Evolutionary conservation across 228 moss, liverwort and hornwort genomes (phyloP), one percentile per base, ranked within the genome.

Genomic region (Sphagnum magellanicum): DNA sequence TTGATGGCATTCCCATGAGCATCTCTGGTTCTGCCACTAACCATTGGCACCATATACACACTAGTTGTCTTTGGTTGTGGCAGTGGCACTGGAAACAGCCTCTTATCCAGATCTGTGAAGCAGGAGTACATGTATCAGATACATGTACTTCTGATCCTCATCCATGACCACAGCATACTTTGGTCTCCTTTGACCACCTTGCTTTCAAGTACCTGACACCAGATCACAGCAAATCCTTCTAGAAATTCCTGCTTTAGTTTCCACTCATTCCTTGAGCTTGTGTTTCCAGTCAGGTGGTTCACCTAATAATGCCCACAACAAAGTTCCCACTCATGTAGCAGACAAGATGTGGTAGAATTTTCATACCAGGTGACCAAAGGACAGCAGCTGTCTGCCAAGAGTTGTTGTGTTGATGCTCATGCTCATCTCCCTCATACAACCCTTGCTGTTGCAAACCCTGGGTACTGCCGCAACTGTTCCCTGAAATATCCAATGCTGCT

Each of bases 1-100:
- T 96, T 96, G 47, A 92, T 79, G 49, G 91, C 91, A 81, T 78
- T 79, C 52, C 79, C 65, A 70, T 91, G 91, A 13, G 91, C 80
- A 81, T 96, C 95, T 70, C 91, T 89, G 50, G 82, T 91, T 82
- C 88, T 88, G 64, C 57, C 83, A 69, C 81, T 84, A 50, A 68
- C 83, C 92, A 92, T 91, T 4, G 89, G 83, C 60, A 96, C 92
- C 73, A 74, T 72, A 72, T 92, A 92, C 51, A 78, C 48, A 71
- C 79, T 70, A 61, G 67, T 68, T 68, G 89, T 77, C 64, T 72
- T 65, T 50, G 85, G 78, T 71, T 78, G 82, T 59, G 82, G 82
- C 66, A 81, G 75, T 50, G 79, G 81, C 57, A 96, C 81, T 67
- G 95, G 95, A 64, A 92, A 96, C 16, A 96, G 67, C 67, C 89